Percentiles rank a stretch among this genome's conserved stretches.
Conservation (phyloP, 2,329 filamentous ascomycete species). For the Macrophomina phaseolina region DNA sequence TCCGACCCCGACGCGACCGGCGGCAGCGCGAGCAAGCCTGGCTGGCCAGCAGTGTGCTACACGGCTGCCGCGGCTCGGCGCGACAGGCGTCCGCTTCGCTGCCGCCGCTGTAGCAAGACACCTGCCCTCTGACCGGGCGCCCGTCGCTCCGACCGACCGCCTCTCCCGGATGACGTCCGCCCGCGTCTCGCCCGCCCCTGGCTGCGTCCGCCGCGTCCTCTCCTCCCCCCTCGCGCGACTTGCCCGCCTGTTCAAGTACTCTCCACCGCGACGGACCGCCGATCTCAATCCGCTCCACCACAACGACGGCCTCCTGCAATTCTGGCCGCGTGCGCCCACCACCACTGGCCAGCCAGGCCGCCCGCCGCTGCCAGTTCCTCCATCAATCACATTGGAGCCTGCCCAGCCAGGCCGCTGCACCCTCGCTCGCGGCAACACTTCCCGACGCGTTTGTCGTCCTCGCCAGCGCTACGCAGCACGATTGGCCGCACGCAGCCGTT, state of each 20-base stretch:
- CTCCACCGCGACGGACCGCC: not conserved
- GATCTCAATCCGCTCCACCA: slow-evolving; percentile 20
- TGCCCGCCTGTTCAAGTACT: not conserved
- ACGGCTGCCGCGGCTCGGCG: not conserved
- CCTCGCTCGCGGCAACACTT: not conserved
- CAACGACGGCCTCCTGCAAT: slow-evolving; percentile 11
- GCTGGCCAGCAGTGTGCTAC: not conserved
- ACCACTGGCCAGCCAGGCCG: slow-evolving; percentile 4
- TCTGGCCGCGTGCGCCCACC: not conserved
- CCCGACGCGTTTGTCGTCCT: not conserved
- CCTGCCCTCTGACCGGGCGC: no score
- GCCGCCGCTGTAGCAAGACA: not conserved
- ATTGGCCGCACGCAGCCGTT: not conserved
- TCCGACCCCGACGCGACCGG: not conserved
- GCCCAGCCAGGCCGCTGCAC: not conserved
- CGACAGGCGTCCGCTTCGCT: not conserved
- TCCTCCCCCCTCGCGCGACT: not conserved
- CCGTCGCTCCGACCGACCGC: not conserved
- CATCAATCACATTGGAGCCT: not conserved
- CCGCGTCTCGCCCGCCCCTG: not conserved
- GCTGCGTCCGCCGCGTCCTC: not conserved
- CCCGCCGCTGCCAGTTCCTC: slow-evolving; percentile 10
- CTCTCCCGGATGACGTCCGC: not conserved
- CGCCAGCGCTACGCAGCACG: not conserved
- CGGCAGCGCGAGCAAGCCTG: no score